Conservation (phyloP, 2,329 filamentous ascomycete genomes). For the Exophiala sp. region DNA sequence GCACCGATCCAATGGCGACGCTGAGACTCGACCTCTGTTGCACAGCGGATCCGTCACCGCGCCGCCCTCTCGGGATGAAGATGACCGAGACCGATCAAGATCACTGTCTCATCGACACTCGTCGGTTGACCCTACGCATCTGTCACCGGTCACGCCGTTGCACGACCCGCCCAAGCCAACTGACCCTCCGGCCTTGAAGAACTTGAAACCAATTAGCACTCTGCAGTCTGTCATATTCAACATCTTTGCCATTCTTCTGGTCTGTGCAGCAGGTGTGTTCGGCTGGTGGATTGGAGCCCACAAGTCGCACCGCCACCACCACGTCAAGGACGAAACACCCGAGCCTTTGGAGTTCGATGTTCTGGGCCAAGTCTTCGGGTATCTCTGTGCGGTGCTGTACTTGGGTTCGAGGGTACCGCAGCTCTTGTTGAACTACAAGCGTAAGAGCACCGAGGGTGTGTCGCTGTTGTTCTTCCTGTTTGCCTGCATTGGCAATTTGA, state of each 20-base stretch:
- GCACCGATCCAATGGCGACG: constrained; percentile 8
- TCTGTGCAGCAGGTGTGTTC: constrained; percentile 75
- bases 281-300: constrained; percentile 71
- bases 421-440: constrained; percentile 83
- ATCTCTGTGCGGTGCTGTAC: constrained; percentile 84
- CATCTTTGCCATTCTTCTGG: constrained; percentile 69
- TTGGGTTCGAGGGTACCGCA: constrained; percentile 87
- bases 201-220: constrained; percentile 38
- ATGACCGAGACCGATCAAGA: constrained; percentile 8
- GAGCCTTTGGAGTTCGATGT: constrained; percentile 63
- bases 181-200: constrained; percentile 28
- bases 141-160: constrained; percentile 80
- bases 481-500: constrained; percentile 90
- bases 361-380: constrained; percentile 87
- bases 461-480: constrained; percentile 95
- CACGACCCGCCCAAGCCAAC: constrained; percentile 49
- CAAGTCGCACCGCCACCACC: constrained; percentile 37
- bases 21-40: constrained; percentile 29
- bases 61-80: constrained; percentile 18
- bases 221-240: constrained; percentile 65
- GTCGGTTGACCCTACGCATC: constrained; percentile 61
- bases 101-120: constrained; percentile 45
- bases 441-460: constrained; percentile 90
- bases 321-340: constrained; percentile 38
- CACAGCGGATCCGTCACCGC: constrained; percentile 16